Conservation (phyloP, 768 basidiomycete species). For the Suillus spraguei region DNA sequence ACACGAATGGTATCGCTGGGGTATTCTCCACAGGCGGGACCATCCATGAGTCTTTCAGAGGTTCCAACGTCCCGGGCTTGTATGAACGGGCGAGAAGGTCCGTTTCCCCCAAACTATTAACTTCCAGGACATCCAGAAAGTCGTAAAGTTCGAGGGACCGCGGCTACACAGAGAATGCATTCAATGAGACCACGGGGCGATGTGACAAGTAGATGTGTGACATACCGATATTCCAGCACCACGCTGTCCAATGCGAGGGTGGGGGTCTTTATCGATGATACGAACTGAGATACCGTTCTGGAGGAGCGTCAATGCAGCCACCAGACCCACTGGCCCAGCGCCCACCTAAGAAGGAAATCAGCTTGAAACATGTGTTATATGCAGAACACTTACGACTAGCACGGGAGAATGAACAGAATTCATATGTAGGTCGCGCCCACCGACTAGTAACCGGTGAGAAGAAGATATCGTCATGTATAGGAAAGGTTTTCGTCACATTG, state of each 20-base stretch:
- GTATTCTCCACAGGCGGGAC: constrained; percentile 21
- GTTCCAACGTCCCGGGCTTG: constrained; percentile 17
- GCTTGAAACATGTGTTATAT: neutral
- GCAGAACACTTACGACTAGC: constrained; percentile 2
- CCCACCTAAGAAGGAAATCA: constrained; percentile 38
- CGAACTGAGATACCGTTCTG: constrained; percentile 27
- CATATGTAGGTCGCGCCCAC: neutral
- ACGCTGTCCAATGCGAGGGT: constrained; percentile 39
- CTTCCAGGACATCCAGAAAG: constrained; percentile 39
- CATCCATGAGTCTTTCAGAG: constrained; percentile 15
- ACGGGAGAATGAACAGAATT: constrained; percentile 7
- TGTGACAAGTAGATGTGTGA: neutral
- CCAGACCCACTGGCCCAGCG: constrained; percentile 48
- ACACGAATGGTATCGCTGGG: constrained; percentile 29
- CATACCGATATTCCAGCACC: constrained; percentile 40
- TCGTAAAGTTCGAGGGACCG: constrained; percentile 45
- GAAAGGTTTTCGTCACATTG: too few relatives aligned
- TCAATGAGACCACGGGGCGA: neutral
- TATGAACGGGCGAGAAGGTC: constrained; percentile 36
- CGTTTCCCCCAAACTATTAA: constrained; percentile 31
- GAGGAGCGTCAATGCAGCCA: constrained; percentile 42
- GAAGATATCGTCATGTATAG: too few relatives aligned
- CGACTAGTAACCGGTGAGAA: too few relatives aligned
- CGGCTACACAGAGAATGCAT: constrained; percentile 31
- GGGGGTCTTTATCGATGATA: constrained; percentile 16